A percentile compares a stretch with the other conserved stretches of the same genome.
Evolutionary conservation across 257 asterid genomes (phyloP).

Genomic region (Cynanchum wilfordii): DNA sequence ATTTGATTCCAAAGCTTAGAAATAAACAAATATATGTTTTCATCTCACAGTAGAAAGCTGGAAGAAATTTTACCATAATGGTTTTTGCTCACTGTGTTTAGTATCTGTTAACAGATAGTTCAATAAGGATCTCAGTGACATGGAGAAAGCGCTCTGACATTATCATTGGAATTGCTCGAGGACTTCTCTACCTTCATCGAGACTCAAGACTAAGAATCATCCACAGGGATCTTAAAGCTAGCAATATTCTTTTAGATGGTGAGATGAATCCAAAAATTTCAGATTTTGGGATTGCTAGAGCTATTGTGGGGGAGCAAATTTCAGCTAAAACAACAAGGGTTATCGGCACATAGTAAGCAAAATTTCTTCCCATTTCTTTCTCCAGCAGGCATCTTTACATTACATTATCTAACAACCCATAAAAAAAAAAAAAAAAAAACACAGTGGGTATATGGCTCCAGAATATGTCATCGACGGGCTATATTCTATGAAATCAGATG

Average conservation of each 20-base stretch:
- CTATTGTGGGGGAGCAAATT: conserved; percentile 8
- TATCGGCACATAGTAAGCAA: conserved; percentile 17
- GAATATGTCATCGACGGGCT: conserved; percentile 29
- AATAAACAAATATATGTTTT: too few relatives aligned
- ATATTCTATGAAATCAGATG: conserved; percentile 42
- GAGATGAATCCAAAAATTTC: conserved; percentile 34
- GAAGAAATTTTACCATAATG: background rate
- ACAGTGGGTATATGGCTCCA: too few relatives aligned
- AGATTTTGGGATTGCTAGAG: conserved; percentile 31
- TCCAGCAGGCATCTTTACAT: background rate
- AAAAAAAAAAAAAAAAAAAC: conserved; percentile 24
- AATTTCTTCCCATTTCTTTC: background rate
- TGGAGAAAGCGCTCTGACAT: conserved; percentile 26
- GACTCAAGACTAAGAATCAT: conserved; percentile 35
- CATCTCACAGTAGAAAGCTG: background rate
- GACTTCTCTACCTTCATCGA: conserved; percentile 38
- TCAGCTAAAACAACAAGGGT: conserved; percentile 17
- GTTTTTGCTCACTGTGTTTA: background rate
- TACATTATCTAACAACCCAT: background rate
- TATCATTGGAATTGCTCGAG: conserved; percentile 31
- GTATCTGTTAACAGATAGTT: conserved; percentile 7
- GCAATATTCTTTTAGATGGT: conserved; percentile 29
- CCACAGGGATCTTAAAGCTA: too few relatives aligned
- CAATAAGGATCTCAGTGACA: background rate
- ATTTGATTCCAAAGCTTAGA: background rate